Evolutionary conservation across 352 stramenopile genomes (phyloP), one percentile per base, ranked within the genome.

Genomic region (Globisporangium lucens): DNA sequence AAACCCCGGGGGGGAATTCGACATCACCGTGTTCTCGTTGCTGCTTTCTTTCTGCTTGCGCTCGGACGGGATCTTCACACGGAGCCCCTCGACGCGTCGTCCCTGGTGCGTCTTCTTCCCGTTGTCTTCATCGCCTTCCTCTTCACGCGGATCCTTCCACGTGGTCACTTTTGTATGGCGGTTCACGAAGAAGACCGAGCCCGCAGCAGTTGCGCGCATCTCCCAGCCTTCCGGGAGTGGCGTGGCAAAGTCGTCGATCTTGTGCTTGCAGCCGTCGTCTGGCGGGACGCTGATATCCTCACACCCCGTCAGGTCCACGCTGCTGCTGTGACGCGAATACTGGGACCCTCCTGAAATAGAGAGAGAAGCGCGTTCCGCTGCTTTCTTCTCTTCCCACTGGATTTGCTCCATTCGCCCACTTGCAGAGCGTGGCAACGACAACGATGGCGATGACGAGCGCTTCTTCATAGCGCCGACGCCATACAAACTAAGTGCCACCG

Each of bases 141-240:
- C 65, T n/a, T 63, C 63, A 24, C 86, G 82, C 10, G 86, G 86
- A 29, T 94, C 86, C 30, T 80, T 78, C 86, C 86, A 94, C 3
- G 86, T 94, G 5, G 84, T 91, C 12, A 84, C 74, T 3, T 89
- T 87, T 2, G 83, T 91, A 51, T 84, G 83, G 55, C 80, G 79
- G 52, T 94, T 87, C 8, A 94, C 80, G 51, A 94, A 94, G 68
- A 91, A 94, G 1, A 94, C 86, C 0, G 78, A 74, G 33, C 86
- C 86, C 1, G 71, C 75, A 17, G 79, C 82, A 0, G 84, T 93
- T 1, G 91, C 86, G 0, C 84, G 83, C 86, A 94, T 94, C 64
- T 94, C 86, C 86, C 86, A 94, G 0, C 84, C 86, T 66, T 78
- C 74, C 22, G 86, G 84, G 24, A 94, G 49, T 2, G 82, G 84